Conservation (phyloP, 768 basidiomycete species). For the Mycena belliarum region DNA sequence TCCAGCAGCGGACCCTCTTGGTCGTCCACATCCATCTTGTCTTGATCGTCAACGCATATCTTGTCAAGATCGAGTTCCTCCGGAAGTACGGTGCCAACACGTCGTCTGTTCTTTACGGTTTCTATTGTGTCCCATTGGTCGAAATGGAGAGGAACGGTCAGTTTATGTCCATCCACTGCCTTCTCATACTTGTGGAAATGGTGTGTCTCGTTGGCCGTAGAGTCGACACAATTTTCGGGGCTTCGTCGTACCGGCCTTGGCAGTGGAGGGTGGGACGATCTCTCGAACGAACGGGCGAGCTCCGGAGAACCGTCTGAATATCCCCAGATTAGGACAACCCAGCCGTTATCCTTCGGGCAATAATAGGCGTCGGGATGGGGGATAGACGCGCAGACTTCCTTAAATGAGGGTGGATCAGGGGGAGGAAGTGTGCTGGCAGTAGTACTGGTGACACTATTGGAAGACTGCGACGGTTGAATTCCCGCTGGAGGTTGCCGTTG, state of each 20-base stretch:
- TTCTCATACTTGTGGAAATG: slow-evolving; percentile 78
- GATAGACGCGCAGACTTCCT: slow-evolving; percentile 66
- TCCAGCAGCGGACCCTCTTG: slow-evolving; percentile 64
- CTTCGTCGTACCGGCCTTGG: slow-evolving; percentile 50
- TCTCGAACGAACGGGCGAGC: slow-evolving; percentile 54
- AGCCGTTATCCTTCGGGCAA: slow-evolving; percentile 79
- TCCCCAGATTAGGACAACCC: slow-evolving; percentile 76
- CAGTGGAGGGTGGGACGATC: slow-evolving; percentile 42
- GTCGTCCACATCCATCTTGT: slow-evolving; percentile 36
- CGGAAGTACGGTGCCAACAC: slow-evolving; percentile 38
- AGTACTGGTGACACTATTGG: slow-evolving; percentile 9
- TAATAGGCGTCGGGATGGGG: slow-evolving; percentile 86
- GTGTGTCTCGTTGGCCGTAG: slow-evolving; percentile 60
- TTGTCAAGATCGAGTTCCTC: slow-evolving; percentile 46
- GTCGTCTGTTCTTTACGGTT: slow-evolving; percentile 52
- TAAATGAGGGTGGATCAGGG: slow-evolving; percentile 47
- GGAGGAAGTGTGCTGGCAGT: slow-evolving; percentile 27
- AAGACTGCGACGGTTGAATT: slow-evolving; percentile 13
- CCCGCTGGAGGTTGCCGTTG: slow-evolving; percentile 1
- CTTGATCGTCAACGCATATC: slow-evolving; percentile 35
- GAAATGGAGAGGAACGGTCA: slow-evolving; percentile 59
- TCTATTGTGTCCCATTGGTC: slow-evolving; percentile 62
- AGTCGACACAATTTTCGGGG: slow-evolving; percentile 18
- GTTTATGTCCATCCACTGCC: slow-evolving; percentile 68
- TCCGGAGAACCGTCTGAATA: slow-evolving; percentile 62